These are phyloP conservation scores for Fonsecaea multimorphosa DNA, from an alignment of 2,329 filamentous ascomycete genomes.

Conservation along the genomic window DNA sequence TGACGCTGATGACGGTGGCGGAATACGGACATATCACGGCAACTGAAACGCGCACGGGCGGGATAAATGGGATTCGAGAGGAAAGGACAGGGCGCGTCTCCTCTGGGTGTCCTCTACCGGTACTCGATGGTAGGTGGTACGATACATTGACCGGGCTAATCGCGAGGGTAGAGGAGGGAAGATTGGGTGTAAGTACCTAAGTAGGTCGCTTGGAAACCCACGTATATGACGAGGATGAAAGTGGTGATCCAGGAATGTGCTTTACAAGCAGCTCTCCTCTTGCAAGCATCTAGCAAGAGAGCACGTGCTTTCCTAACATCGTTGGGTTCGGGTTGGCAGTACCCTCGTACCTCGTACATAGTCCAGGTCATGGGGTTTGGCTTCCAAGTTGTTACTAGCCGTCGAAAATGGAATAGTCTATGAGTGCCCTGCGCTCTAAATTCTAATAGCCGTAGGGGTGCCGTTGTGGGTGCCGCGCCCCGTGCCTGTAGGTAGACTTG, in stretches of 20 bases:
- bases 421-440: neutral
- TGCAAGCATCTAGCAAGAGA: neutral
- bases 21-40: slow-evolving; percentile 13
- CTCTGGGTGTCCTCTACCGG: neutral
- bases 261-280: neutral
- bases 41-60: slow-evolving; percentile 1
- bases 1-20: slow-evolving; percentile 13
- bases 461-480: no score
- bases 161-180: neutral
- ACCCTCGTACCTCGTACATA: no score
- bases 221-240: neutral
- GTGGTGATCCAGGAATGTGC: neutral
- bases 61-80: neutral
- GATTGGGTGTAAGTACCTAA: no score
- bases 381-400: no score
- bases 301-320: neutral
- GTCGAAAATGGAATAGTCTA: no score
- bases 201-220: neutral
- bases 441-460: no score
- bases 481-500: no score
- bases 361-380: no score
- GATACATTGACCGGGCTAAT: neutral
- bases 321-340: neutral
- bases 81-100: neutral
- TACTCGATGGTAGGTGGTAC: neutral